phyloP scores from a whole-genome alignment of 2,329 filamentous ascomycete species.

The Colletotrichum agaves region DNA sequence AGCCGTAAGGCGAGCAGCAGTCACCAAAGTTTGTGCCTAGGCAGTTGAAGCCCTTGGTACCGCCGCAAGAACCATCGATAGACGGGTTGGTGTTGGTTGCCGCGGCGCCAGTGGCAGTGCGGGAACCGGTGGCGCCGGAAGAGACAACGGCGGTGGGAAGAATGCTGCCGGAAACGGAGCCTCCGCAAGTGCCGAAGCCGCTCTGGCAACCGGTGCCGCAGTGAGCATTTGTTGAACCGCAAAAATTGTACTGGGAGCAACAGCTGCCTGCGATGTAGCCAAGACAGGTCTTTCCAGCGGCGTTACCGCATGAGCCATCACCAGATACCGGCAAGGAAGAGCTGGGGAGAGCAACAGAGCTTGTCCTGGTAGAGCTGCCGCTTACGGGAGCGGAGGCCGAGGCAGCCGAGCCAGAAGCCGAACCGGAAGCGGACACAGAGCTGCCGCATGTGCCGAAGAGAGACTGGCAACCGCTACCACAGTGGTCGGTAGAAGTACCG shows the following conservation, averaged over 20 bases:
- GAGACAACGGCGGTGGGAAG: neutral
- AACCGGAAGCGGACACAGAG: neutral
- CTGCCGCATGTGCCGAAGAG: slow-evolving; percentile 14
- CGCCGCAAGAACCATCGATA: slow-evolving; percentile 26
- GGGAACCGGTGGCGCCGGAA: neutral
- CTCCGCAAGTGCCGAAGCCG: slow-evolving; percentile 41
- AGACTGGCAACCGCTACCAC: slow-evolving; percentile 24
- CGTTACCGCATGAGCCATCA: slow-evolving; percentile 12
- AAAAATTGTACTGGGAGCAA: slow-evolving; percentile 46
- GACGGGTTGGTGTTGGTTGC: slow-evolving; percentile 29
- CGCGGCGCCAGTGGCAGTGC: slow-evolving; percentile 6
- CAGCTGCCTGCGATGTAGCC: slow-evolving; percentile 39
- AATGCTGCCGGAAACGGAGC: neutral
- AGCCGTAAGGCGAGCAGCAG: slow-evolving; percentile 40
- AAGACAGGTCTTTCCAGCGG: slow-evolving; percentile 7
- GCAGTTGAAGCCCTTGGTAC: slow-evolving; percentile 23
- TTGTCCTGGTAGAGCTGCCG: neutral
- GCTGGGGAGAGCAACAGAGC: neutral
- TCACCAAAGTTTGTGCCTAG: slow-evolving; percentile 34
- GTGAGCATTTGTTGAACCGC: slow-evolving; percentile 47
- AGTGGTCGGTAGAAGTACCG: neutral
- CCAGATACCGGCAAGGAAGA: slow-evolving; percentile 3
- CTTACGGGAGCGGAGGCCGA: neutral
- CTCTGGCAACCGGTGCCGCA: slow-evolving; percentile 47
- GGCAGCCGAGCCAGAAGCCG: neutral